Conservation (phyloP, 148 eudicot genomes). For the Camellia granthamiana region DNA sequence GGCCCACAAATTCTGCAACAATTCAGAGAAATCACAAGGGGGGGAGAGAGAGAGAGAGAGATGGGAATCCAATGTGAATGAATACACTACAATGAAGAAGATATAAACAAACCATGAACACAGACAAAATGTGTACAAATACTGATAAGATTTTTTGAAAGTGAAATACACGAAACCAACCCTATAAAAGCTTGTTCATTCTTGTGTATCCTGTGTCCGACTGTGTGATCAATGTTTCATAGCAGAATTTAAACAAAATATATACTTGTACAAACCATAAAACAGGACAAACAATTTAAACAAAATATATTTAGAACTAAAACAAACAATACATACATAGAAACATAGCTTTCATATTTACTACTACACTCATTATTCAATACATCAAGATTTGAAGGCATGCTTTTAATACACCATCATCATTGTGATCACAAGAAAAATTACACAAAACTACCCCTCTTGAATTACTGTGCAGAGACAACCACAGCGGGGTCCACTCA, state of each 20-base stretch:
- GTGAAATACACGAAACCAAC: too few relatives aligned
- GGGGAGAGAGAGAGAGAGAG: constrained; percentile 17
- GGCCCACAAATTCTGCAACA: constrained; percentile 57
- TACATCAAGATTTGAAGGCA: neutral
- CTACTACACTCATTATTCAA: neutral
- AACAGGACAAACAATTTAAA: neutral
- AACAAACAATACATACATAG: neutral
- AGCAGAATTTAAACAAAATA: neutral
- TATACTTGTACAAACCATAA: neutral
- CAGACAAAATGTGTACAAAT: neutral
- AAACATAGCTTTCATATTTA: neutral
- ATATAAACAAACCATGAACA: constrained; percentile 11
- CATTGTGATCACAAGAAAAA: neutral
- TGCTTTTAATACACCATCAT: neutral
- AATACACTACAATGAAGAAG: constrained; percentile 22
- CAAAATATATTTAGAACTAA: neutral
- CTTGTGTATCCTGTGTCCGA: too few relatives aligned
- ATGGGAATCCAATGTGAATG: constrained; percentile 46
- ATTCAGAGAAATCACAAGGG: constrained; percentile 35
- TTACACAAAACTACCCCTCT: neutral
- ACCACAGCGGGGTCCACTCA: neutral
- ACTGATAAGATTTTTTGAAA: too few relatives aligned
- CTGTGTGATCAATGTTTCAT: too few relatives aligned
- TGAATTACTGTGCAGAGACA: neutral
- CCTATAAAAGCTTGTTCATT: too few relatives aligned